phyloP scores from a whole-genome alignment of 352 stramenopile species.

The Pythium phragmiticola region DNA sequence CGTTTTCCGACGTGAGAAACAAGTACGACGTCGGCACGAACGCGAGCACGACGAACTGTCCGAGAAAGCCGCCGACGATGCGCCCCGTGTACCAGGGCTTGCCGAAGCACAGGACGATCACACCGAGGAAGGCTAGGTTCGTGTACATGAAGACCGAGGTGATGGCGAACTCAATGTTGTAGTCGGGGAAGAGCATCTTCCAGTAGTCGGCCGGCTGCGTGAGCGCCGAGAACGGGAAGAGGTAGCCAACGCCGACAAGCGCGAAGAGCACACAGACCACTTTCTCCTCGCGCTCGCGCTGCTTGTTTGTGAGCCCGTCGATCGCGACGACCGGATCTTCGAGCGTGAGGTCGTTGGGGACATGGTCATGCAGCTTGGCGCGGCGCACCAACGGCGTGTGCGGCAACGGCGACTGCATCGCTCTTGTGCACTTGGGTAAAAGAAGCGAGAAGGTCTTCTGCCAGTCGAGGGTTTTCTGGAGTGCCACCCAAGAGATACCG shows the following conservation, averaged over 20 bases:
- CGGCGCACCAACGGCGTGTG: conserved; percentile 40
- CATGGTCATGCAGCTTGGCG: conserved; percentile 38
- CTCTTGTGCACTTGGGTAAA: background rate
- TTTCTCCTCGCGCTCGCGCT: conserved; percentile 47
- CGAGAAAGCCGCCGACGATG: conserved; percentile 78
- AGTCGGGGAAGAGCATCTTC: conserved; percentile 83
- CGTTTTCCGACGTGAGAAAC: conserved; percentile 62
- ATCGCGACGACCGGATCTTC: conserved; percentile 5
- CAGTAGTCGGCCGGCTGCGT: conserved; percentile 90
- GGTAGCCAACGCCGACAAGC: conserved; percentile 76
- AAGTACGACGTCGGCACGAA: conserved; percentile 81
- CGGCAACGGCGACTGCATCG: conserved; percentile 65
- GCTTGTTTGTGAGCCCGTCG: conserved; percentile 20
- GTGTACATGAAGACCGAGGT: conserved; percentile 86
- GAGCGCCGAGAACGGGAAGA: conserved; percentile 87
- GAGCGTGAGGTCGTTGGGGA: background rate
- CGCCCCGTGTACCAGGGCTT: conserved; percentile 67
- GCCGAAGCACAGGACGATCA: conserved; percentile 63
- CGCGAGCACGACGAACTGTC: conserved; percentile 64
- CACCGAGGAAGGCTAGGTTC: conserved; percentile 61
- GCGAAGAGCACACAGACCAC: conserved; percentile 62
- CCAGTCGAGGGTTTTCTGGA: background rate
- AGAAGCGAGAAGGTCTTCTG: background rate
- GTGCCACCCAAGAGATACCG: background rate
- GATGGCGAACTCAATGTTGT: conserved; percentile 85